A percentile compares a stretch with the other conserved stretches of the same genome.
Evolutionary conservation across 768 basidiomycete genomes (phyloP).

Genomic region (Omphalotus guepiniiformis): DNA sequence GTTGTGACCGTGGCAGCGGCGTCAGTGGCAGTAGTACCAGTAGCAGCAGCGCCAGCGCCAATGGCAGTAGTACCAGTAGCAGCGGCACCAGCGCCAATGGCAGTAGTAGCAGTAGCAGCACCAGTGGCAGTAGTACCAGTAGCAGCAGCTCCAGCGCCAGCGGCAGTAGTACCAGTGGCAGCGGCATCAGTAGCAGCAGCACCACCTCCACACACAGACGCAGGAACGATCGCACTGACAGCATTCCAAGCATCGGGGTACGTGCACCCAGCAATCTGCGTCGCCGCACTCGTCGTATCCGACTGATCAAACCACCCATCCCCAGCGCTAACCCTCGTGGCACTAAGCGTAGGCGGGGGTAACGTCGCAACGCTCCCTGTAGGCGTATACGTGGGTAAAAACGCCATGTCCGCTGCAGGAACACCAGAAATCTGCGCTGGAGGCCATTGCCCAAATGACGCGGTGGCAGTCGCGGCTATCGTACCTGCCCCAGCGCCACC

Average conservation of each 20-base stretch:
- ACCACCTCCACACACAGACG: conserved; percentile 14
- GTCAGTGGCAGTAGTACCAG: background rate
- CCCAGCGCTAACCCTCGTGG: conserved; percentile 40
- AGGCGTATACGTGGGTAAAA: conserved; percentile 56
- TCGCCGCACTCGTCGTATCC: conserved; percentile 41
- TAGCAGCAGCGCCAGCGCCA: too few species aligned
- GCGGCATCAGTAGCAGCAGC: background rate
- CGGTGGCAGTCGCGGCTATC: conserved; percentile 37
- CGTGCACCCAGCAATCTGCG: conserved; percentile 42
- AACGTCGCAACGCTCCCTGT: conserved; percentile 53
- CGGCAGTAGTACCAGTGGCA: background rate
- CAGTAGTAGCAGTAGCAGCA: background rate
- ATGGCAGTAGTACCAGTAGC: too few species aligned
- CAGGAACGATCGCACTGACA: conserved; percentile 27
- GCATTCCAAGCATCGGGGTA: conserved; percentile 50
- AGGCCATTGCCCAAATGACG: conserved; percentile 48
- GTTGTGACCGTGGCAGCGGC: background rate
- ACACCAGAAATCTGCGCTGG: conserved; percentile 41
- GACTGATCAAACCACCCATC: conserved; percentile 51
- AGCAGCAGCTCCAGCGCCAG: background rate
- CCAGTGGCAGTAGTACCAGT: background rate
- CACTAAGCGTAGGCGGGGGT: conserved; percentile 44
- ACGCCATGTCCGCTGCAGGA: conserved; percentile 25
- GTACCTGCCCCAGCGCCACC: conserved; percentile 52
- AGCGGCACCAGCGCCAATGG: background rate